Percentiles rank a stretch among this genome's conserved stretches.
phyloP scores from a whole-genome alignment of 2,329 filamentous ascomycete genomes.

The Colletotrichum horii region DNA sequence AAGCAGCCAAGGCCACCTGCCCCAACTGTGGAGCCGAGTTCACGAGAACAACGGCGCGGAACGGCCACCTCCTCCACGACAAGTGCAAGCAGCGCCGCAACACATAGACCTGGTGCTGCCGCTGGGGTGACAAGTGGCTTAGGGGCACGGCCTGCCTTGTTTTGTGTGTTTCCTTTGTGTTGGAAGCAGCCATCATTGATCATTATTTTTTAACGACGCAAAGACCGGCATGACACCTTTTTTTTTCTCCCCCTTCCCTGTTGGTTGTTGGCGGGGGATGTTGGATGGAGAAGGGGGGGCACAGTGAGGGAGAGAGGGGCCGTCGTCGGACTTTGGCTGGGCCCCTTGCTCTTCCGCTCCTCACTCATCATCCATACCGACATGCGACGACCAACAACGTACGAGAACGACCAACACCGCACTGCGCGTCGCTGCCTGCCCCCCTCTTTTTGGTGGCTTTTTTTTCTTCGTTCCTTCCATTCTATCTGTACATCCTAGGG shows the following conservation, averaged over 20 bases:
- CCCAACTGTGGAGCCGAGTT: conserved; percentile 94
- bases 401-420: not conserved
- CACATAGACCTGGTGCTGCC: conserved; percentile 24
- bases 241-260: not conserved
- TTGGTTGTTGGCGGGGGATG: not conserved
- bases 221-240: not conserved
- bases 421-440: not conserved
- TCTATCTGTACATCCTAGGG: conserved; percentile 9
- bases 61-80: conserved; percentile 84
- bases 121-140: not conserved
- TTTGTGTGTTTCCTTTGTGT: not conserved
- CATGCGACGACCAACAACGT: not conserved
- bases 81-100: conserved; percentile 83
- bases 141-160: not conserved
- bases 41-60: conserved; percentile 85
- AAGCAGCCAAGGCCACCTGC: conserved; percentile 86
- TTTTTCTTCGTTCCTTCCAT: not conserved
- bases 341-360: not conserved
- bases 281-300: not conserved
- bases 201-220: not conserved
- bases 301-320: not conserved
- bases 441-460: not conserved
- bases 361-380: not conserved
- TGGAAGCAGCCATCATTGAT: not conserved
- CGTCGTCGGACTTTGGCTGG: not conserved